These are phyloP conservation scores for Naganishia kalamii DNA, from an alignment of 768 basidiomycete species.

Conservation along the genomic window DNA sequence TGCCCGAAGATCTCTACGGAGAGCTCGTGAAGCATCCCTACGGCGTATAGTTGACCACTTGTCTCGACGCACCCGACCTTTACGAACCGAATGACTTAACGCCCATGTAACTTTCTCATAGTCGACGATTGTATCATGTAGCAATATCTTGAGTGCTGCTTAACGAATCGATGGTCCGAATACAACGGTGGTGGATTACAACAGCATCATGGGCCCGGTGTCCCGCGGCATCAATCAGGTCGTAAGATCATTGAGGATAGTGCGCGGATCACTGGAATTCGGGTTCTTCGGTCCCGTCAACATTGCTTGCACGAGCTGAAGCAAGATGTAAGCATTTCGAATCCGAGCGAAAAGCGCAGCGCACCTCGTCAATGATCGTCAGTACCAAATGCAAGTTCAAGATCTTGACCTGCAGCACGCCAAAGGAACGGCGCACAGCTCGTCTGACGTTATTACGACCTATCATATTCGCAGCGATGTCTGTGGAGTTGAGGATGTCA, in stretches of 20 bases:
- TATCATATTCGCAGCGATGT: constrained; percentile 94
- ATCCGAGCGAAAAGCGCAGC: background rate
- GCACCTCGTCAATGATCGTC: constrained; percentile 81
- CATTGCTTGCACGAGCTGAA: background rate
- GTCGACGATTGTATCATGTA: too few relatives aligned
- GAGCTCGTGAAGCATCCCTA: constrained; percentile 43
- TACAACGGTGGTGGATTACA: too few relatives aligned
- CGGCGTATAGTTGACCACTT: background rate
- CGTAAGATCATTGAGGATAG: too few relatives aligned
- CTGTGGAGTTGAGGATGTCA: constrained; percentile 48
- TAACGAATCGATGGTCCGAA: too few relatives aligned
- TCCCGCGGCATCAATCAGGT: too few relatives aligned
- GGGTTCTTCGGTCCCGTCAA: background rate
- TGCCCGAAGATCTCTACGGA: constrained; percentile 57
- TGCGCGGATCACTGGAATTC: too few relatives aligned
- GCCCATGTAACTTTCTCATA: background rate
- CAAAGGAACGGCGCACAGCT: constrained; percentile 85
- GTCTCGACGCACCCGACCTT: background rate
- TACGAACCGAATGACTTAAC: background rate
- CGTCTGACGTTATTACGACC: constrained; percentile 91
- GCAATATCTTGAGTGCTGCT: too few relatives aligned
- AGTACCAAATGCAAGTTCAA: constrained; percentile 89
- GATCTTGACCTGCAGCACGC: constrained; percentile 87
- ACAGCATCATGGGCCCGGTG: too few relatives aligned
- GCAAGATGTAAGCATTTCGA: background rate